Conservation (phyloP, 345 rosid genomes). For the Hibiscus trionum region DNA sequence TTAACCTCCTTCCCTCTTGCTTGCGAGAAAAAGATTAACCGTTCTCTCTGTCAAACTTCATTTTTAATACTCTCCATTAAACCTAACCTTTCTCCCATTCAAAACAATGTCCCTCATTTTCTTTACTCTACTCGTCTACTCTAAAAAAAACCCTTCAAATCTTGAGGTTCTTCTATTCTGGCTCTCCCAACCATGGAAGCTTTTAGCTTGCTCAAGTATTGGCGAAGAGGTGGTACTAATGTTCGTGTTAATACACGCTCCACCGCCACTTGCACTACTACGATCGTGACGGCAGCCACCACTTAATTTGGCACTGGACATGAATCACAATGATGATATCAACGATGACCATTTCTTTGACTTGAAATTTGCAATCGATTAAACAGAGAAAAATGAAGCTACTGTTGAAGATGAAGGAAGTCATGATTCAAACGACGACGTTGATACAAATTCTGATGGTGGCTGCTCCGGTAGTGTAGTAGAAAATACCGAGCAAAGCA, state of each 20-base stretch:
- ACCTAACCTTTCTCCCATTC: too few relatives aligned
- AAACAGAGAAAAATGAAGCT: conserved; percentile 18
- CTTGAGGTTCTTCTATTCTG: conserved; percentile 28
- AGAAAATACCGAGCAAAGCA: not conserved
- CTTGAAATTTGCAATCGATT: conserved; percentile 63
- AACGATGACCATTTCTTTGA: conserved; percentile 78
- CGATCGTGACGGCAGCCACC: conserved; percentile 28
- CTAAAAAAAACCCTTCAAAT: not conserved
- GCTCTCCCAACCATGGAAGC: conserved; percentile 96
- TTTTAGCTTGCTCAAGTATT: conserved; percentile 89
- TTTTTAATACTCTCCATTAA: too few relatives aligned
- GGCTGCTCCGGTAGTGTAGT: conserved; percentile 17
- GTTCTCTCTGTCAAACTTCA: too few relatives aligned
- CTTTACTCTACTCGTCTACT: not conserved
- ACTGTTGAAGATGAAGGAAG: conserved; percentile 17
- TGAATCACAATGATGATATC: conserved; percentile 23
- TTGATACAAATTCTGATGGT: not conserved
- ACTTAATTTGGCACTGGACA: conserved; percentile 14
- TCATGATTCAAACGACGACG: conserved; percentile 15
- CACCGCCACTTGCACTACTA: conserved; percentile 28
- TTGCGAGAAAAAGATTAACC: too few relatives aligned
- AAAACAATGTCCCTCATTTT: too few relatives aligned
- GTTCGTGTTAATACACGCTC: conserved; percentile 19
- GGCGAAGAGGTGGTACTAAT: conserved; percentile 38
- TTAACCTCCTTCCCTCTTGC: too few relatives aligned